Percentiles rank a stretch among this genome's conserved stretches.
These are phyloP conservation scores for Gossypium davidsonii DNA, from an alignment of 441 rosid genomes.

Conservation along the genomic window DNA sequence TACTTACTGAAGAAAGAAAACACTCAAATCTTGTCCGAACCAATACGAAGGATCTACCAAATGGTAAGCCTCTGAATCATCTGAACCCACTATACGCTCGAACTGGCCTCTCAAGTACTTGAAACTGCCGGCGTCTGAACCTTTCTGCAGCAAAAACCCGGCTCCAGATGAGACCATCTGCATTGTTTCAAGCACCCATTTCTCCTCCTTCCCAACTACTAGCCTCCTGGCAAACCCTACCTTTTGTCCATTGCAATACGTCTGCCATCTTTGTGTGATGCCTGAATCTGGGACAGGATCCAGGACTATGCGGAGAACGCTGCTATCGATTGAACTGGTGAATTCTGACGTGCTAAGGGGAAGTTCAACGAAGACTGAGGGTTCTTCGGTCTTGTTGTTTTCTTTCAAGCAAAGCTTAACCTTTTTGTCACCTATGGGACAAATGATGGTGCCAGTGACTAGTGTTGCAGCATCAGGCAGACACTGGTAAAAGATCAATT, in stretches of 20 bases:
- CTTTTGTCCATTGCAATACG: conserved; percentile 25
- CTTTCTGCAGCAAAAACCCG: conserved; percentile 18
- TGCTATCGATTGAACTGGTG: background rate
- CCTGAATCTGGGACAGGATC: conserved; percentile 8
- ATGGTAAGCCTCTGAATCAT: conserved; percentile 25
- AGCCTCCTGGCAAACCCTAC: conserved; percentile 17
- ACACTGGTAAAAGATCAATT: conserved; percentile 3
- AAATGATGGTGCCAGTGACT: conserved; percentile 26
- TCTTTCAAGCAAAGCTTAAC: conserved; percentile 23
- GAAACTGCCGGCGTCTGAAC: conserved; percentile 2
- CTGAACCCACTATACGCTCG: conserved; percentile 15
- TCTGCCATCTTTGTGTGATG: conserved; percentile 15
- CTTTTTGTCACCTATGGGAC: conserved; percentile 13
- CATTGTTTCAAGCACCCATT: conserved; percentile 19
- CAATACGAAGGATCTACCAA: conserved; percentile 20
- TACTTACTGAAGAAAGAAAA: conserved; percentile 19
- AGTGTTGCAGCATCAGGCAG: background rate
- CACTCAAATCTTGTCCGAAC: conserved; percentile 22
- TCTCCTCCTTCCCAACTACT: conserved; percentile 14
- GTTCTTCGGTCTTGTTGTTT: background rate
- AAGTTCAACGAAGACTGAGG: conserved; percentile 15
- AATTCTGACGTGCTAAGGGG: conserved; percentile 18
- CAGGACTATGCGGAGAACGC: conserved; percentile 17
- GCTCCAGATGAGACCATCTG: conserved; percentile 21
- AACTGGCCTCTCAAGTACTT: conserved; percentile 31